Conservation (phyloP, 352 stramenopile species). For the Phytophthora boehmeriae region DNA sequence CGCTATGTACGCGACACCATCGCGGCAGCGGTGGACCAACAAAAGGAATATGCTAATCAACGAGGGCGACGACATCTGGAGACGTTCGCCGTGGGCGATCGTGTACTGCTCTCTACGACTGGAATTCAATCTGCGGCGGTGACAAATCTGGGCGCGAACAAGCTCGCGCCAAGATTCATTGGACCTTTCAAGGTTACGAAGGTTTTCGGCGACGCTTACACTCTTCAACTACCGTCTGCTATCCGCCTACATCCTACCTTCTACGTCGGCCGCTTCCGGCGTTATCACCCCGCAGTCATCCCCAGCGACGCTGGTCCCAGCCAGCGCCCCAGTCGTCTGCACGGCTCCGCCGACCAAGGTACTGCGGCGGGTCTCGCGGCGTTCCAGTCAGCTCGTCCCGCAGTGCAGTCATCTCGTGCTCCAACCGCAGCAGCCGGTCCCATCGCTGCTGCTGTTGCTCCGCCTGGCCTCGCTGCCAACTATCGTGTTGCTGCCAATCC, state of each 20-base stretch:
- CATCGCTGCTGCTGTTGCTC: no score
- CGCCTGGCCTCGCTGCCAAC: no score
- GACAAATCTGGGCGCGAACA: constrained; percentile 10
- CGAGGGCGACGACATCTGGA: constrained; percentile 8
- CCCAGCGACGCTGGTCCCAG: no score
- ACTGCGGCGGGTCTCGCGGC: no score
- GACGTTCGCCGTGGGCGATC: constrained; percentile 13
- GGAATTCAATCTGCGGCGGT: constrained; percentile 1
- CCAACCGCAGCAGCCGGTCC: no score
- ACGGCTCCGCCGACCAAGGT: no score
- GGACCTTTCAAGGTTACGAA: constrained; percentile 9
- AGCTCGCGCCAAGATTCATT: constrained; percentile 21
- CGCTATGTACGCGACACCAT: constrained; percentile 9
- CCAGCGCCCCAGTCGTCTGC: no score
- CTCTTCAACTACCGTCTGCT: constrained; percentile 8
- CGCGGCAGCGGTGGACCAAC: constrained; percentile 6
- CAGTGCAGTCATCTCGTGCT: no score
- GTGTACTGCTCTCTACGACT: constrained; percentile 19
- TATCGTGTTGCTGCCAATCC: no score
- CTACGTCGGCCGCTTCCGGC: constrained; percentile 10
- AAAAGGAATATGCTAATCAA: constrained; percentile 18
- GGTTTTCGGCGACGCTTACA: constrained; percentile 7
- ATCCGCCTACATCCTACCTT: constrained; percentile 20
- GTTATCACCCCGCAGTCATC: no score
- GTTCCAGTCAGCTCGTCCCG: no score